phyloP scores from a whole-genome alignment of 2,329 filamentous ascomycete genomes.

The Neonectria faginata region DNA sequence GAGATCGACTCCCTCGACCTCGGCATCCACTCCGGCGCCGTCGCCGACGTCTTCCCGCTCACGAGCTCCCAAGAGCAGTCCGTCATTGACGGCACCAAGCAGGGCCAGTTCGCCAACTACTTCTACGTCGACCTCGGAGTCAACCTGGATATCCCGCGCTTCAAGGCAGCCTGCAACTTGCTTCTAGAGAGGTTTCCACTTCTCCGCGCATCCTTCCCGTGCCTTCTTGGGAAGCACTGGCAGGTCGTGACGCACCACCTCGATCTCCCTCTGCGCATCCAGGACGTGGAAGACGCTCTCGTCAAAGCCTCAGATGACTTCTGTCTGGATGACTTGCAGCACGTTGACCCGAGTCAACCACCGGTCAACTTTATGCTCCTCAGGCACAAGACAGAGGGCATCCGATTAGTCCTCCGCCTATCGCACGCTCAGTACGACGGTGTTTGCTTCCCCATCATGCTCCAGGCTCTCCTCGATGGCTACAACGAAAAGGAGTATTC shows the following conservation, averaged over 20 bases:
- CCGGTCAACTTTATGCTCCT: conserved; percentile 35
- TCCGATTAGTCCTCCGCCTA: conserved; percentile 44
- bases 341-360: conserved; percentile 14
- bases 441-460: conserved; percentile 55
- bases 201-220: conserved; percentile 39
- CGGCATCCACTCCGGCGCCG: conserved; percentile 1
- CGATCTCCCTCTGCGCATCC: conserved; percentile 21
- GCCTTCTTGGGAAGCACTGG: conserved; percentile 32
- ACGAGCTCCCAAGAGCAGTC: conserved; percentile 33
- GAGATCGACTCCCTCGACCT: conserved; percentile 15
- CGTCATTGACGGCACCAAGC: conserved; percentile 9
- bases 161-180: conserved; percentile 30
- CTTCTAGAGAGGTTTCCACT: conserved; percentile 36
- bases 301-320: conserved; percentile 26
- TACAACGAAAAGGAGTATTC: conserved; percentile 48
- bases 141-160: conserved; percentile 30
- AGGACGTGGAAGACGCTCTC: conserved; percentile 27
- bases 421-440: conserved; percentile 64
- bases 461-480: conserved; percentile 51
- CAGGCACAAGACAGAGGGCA: conserved; percentile 29
- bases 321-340: conserved; percentile 20
- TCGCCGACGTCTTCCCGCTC: conserved; percentile 36
- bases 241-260: conserved; percentile 37
- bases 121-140: conserved; percentile 39
- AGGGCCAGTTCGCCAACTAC: conserved; percentile 38